A percentile compares a stretch with the other conserved stretches of the same genome.
Conservation (phyloP, 805 yeast genomes). For the Kluyveromyces nonfermentans region DNA sequence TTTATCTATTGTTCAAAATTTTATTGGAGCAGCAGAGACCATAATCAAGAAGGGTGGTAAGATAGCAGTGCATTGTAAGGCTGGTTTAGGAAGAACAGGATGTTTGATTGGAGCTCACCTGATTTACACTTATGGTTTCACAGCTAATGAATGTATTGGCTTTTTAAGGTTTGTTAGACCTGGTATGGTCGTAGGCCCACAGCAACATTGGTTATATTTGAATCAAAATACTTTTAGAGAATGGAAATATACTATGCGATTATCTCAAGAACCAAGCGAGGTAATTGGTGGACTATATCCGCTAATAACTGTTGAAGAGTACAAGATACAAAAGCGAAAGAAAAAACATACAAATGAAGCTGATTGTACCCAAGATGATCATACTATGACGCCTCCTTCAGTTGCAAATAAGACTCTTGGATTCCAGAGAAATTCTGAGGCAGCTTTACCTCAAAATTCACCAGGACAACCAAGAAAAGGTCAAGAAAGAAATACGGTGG, state of each 20-base stretch:
- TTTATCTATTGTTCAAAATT: slow-evolving; percentile 82
- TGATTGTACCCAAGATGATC: slow-evolving; percentile 12
- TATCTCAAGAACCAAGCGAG: slow-evolving; percentile 58
- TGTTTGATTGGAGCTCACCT: slow-evolving; percentile 95
- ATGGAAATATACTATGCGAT: slow-evolving; percentile 87
- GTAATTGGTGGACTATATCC: slow-evolving; percentile 61
- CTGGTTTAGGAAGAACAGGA: slow-evolving; percentile 96
- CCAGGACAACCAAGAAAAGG: slow-evolving; percentile 95
- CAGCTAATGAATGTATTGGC: slow-evolving; percentile 94
- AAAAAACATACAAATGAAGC: slow-evolving; percentile 26
- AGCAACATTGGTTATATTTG: slow-evolving; percentile 95
- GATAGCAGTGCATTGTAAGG: slow-evolving; percentile 98
- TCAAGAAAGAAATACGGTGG: slow-evolving; percentile 28
- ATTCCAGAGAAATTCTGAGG: slow-evolving; percentile 19
- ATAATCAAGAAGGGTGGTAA: slow-evolving; percentile 79
- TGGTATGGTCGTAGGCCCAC: slow-evolving; percentile 99
- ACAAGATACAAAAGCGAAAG: slow-evolving; percentile 41
- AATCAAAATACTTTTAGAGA: slow-evolving; percentile 95
- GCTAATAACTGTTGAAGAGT: slow-evolving; percentile 52
- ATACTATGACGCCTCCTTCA: slow-evolving; percentile 28
- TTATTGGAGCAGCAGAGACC: slow-evolving; percentile 91
- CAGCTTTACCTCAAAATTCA: slow-evolving; percentile 73
- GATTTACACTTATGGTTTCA: slow-evolving; percentile 92
- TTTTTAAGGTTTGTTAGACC: slow-evolving; percentile 95
- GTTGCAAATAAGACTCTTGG: slow-evolving; percentile 23